Conservation (phyloP, 108 stramenopile species). For the Bacterosira constricta region DNA sequence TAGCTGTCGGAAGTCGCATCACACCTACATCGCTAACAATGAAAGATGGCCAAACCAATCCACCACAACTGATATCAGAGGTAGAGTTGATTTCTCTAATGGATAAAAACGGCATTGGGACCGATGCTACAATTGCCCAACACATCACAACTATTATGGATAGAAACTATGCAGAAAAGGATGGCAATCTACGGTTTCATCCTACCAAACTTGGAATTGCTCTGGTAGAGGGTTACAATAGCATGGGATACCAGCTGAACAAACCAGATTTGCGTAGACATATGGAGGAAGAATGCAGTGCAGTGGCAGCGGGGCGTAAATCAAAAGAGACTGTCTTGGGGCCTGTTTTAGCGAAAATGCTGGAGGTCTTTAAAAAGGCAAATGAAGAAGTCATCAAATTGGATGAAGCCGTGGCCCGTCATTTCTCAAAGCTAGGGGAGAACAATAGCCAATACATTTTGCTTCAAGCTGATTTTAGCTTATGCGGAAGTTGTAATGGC, state of each 20-base stretch:
- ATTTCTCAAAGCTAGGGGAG: conserved; percentile 65
- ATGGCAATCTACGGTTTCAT: conserved; percentile 73
- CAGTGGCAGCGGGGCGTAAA: conserved; percentile 75
- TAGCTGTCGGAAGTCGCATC: conserved; percentile 75
- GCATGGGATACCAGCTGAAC: conserved; percentile 95
- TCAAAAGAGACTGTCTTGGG: conserved; percentile 75
- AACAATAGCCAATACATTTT: conserved; percentile 50
- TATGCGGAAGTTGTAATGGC: conserved; percentile 71
- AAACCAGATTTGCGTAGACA: conserved; percentile 89
- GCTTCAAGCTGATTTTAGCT: conserved; percentile 60
- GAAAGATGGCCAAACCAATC: conserved; percentile 77
- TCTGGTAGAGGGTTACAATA: conserved; percentile 92
- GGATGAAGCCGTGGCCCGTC: conserved; percentile 81
- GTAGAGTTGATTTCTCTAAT: conserved; percentile 78
- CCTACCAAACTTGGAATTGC: conserved; percentile 90
- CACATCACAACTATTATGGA: conserved; percentile 88
- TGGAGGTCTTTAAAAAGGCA: conserved; percentile 67
- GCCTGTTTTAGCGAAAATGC: conserved; percentile 81
- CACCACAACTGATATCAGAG: conserved; percentile 77
- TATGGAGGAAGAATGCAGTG: conserved; percentile 81
- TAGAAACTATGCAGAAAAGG: conserved; percentile 84
- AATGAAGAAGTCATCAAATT: conserved; percentile 81
- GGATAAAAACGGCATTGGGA: conserved; percentile 66
- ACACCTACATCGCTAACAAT: conserved; percentile 67
- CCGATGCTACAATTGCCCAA: conserved; percentile 94